These are phyloP conservation scores for Cercospora sojina DNA, from an alignment of 2,329 filamentous ascomycete genomes.

Conservation along the genomic window DNA sequence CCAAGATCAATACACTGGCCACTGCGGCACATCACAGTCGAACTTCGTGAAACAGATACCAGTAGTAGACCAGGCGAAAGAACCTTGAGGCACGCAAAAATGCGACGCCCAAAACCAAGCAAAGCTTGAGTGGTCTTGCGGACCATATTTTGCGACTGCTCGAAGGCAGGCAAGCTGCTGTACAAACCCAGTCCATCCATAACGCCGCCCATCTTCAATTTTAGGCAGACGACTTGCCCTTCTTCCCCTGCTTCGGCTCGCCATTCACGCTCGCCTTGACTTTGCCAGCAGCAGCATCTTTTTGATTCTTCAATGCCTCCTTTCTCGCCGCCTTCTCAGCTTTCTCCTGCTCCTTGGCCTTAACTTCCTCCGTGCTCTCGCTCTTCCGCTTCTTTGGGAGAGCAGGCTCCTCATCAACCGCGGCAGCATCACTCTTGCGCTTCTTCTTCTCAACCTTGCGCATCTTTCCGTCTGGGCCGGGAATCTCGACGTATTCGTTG, in stretches of 20 bases:
- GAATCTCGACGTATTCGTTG: conserved; percentile 33
- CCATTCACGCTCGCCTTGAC: conserved; percentile 11
- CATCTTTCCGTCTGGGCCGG: conserved; percentile 39
- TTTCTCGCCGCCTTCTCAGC: conserved; percentile 32
- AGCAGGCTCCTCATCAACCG: conserved; percentile 23
- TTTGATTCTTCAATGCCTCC: conserved; percentile 32
- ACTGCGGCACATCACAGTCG: not conserved
- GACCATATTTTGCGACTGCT: conserved; percentile 4
- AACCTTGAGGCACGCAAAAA: conserved; percentile 11
- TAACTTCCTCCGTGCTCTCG: conserved; percentile 25
- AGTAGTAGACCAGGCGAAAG: not conserved
- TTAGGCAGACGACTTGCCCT: conserved; percentile 14
- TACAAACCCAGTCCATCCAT: not conserved
- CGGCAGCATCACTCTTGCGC: conserved; percentile 22
- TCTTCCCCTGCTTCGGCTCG: conserved; percentile 20
- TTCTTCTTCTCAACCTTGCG: conserved; percentile 33
- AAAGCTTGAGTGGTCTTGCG: conserved; percentile 16
- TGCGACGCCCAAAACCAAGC: conserved; percentile 16
- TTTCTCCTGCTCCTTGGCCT: conserved; percentile 23
- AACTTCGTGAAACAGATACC: not conserved
- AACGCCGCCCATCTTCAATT: no score
- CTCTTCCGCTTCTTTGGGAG: conserved; percentile 35
- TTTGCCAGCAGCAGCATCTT: conserved; percentile 25
- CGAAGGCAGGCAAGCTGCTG: not conserved
- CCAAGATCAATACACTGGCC: no score